Conservation (phyloP, 2,329 filamentous ascomycete genomes). For the Penicillium vulpinum region DNA sequence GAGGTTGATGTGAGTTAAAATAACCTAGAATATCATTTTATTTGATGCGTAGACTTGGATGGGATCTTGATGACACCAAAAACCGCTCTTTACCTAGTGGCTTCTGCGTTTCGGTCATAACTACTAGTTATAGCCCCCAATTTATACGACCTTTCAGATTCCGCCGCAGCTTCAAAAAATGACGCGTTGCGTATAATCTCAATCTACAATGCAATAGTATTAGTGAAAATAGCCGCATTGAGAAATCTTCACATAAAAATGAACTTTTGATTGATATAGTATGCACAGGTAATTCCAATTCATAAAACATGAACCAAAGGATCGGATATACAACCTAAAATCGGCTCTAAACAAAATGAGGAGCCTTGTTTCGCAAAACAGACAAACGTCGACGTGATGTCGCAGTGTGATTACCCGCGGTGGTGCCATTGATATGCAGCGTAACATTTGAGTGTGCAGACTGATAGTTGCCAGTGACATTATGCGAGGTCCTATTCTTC, state of each 20-base stretch:
- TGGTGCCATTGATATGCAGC: slow-evolving; percentile 16
- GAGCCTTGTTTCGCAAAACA: slow-evolving; percentile 21
- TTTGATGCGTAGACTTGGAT: background rate
- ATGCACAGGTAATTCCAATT: slow-evolving; percentile 12
- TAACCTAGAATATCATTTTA: no score
- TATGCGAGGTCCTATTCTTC: slow-evolving; percentile 12
- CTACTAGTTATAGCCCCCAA: no score
- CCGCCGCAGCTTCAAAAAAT: no score
- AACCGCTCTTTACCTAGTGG: no score
- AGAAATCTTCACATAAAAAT: background rate
- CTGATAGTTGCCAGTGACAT: slow-evolving; percentile 21
- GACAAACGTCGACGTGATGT: slow-evolving; percentile 23
- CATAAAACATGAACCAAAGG: slow-evolving; percentile 8
- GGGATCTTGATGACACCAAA: no score
- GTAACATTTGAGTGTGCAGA: slow-evolving; percentile 8
- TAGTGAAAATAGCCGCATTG: background rate
- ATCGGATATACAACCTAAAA: background rate
- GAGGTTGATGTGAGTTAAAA: no score
- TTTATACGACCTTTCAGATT: no score
- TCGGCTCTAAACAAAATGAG: background rate
- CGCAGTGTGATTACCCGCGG: slow-evolving; percentile 13
- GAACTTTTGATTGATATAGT: slow-evolving; percentile 7
- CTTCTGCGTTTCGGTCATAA: no score
- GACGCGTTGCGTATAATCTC: background rate
- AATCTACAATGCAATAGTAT: background rate